Conservation (phyloP, 1,139 yeast genomes). For the Zygosaccharomyces pseudobailii region DNA sequence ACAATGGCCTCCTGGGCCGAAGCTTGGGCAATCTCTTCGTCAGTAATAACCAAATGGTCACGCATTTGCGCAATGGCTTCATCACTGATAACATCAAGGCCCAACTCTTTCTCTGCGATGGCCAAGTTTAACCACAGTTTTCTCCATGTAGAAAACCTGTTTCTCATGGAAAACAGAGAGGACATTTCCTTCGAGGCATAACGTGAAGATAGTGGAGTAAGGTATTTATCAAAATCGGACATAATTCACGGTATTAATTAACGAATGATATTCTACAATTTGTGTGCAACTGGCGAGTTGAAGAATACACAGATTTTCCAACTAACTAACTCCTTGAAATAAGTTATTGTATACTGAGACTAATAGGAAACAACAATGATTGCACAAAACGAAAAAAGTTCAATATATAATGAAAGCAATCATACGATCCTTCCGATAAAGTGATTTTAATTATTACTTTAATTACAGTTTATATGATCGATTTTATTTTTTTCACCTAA, state of each 20-base stretch:
- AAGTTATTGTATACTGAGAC: too few relatives aligned
- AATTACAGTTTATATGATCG: constrained; percentile 2
- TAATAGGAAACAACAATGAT: too few relatives aligned
- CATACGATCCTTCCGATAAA: not conserved
- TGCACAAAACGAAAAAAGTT: too few relatives aligned
- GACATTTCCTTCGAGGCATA: constrained; percentile 99
- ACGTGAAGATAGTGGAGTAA: constrained; percentile 92
- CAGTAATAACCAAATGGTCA: constrained; percentile 73
- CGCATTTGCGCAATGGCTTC: constrained; percentile 88
- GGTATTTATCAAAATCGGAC: constrained; percentile 63
- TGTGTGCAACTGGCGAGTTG: too few relatives aligned
- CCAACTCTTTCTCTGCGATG: constrained; percentile 89
- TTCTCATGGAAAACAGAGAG: constrained; percentile 81
- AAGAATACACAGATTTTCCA: too few relatives aligned
- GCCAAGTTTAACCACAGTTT: constrained; percentile 95
- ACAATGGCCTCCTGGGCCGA: constrained; percentile 94
- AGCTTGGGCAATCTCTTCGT: constrained; percentile 86
- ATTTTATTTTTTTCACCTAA: constrained; percentile 1
- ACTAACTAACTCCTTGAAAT: too few relatives aligned
- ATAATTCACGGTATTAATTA: constrained; percentile 19
- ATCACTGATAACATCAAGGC: constrained; percentile 76
- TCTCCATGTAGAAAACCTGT: constrained; percentile 97
- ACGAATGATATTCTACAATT: not conserved
- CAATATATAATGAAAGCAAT: not conserved
- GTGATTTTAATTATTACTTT: not conserved